Base-by-base conservation (phyloP, 177 flowering plant genomes). In the Vitis hybrid region DNA sequence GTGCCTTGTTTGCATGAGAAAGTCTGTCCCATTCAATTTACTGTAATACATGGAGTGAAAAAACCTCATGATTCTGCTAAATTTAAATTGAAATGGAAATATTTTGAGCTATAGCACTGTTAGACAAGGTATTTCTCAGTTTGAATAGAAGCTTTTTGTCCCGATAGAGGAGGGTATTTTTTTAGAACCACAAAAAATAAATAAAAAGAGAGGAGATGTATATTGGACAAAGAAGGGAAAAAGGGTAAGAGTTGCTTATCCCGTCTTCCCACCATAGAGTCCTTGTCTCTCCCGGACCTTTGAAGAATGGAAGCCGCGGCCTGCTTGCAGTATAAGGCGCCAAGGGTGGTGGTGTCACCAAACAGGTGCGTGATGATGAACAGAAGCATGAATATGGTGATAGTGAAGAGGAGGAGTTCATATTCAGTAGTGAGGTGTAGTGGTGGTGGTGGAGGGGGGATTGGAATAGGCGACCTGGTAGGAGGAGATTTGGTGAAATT, bases 401-500 rank as follows among this genome's bases (percentile, higher is more conserved):
- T 11, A 0, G 49, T 17, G n/a, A 65, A 72, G 30, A 17, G 59
- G 27, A 18, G 30, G 24, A 18, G 64, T 19, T 11, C 64, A 64
- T 15, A 18, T 52, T 27, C 75, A 64, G n/a, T 27, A 58, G 65
- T 70, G 17, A 61, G 54, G 56, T 79, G 76, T 57, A 69, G 73
- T 64, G 68, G 64, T 40, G 9, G 46, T 59, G 77, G 72, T 40
- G 46, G 46, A 40, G 46, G 46, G 46, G 8, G 46, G 40, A 68
- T 62, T 17, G 82, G 80, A 54, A 69, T 88, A 40, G 80, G 65
- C 14, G 97, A 91, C 64, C 85, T 88, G 82, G 86, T 89, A 0
- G 97, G 93, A 73, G 97, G 93, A 4, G 96, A 91, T 56, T 72
- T 91, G 67, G 58, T 84, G 56, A 90, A 76, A 61, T 60, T 77